Conservation (phyloP, 805 yeast genomes). For the Yarrowia deformans region DNA sequence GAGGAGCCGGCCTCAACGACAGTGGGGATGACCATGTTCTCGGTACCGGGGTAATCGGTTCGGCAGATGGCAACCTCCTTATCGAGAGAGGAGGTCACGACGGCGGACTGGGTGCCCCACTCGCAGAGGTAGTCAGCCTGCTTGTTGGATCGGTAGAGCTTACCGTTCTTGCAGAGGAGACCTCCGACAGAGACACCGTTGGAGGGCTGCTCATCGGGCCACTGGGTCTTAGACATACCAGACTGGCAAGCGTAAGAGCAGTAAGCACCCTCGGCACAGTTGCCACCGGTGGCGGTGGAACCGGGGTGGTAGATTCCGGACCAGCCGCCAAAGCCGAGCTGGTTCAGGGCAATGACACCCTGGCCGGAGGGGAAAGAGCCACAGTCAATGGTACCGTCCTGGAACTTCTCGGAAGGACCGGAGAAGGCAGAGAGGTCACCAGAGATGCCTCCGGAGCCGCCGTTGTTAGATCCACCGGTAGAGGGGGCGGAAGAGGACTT, state of each 20-base stretch:
- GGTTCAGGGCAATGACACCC: conserved; percentile 80
- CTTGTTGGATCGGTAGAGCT: conserved; percentile 80
- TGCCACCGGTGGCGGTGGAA: conserved; percentile 61
- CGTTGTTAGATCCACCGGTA: conserved; percentile 45
- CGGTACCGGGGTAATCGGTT: conserved; percentile 99
- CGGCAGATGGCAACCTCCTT: conserved; percentile 88
- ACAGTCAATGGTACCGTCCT: conserved; percentile 76
- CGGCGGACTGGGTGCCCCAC: conserved; percentile 80
- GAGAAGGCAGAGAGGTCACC: conserved; percentile 69
- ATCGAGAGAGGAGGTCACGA: conserved; percentile 67
- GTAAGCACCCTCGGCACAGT: conserved; percentile 87
- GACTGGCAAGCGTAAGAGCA: conserved; percentile 98
- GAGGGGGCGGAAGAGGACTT: conserved; percentile 49
- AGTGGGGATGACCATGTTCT: conserved; percentile 97
- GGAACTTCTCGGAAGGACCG: conserved; percentile 66
- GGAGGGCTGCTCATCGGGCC: conserved; percentile 89
- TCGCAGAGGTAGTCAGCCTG: conserved; percentile 75
- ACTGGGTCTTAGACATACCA: conserved; percentile 99
- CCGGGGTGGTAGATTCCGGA: conserved; percentile 69
- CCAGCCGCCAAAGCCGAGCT: conserved; percentile 82
- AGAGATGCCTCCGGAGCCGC: conserved; percentile 46
- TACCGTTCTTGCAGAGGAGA: conserved; percentile 81
- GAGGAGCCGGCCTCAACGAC: conserved; percentile 71
- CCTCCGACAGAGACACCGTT: conserved; percentile 96
- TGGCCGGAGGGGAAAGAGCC: conserved; percentile 76